Conservation (phyloP, 2,329 filamentous ascomycete species). For the Claviceps paspali region DNA sequence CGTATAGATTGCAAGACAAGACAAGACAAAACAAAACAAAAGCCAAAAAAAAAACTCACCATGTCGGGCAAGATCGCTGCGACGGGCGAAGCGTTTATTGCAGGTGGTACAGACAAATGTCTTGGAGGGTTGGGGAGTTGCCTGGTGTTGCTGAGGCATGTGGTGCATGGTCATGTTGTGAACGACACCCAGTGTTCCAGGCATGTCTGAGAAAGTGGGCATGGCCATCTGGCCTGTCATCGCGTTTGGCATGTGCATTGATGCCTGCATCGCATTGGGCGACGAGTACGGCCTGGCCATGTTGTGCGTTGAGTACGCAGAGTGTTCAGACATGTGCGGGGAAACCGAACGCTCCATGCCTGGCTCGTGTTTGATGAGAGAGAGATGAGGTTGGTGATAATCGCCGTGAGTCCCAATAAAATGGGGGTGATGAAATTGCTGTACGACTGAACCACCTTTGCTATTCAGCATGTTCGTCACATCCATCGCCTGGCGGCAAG, state of each 20-base stretch:
- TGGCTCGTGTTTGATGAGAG: constrained; percentile 21
- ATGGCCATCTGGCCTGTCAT: constrained; percentile 28
- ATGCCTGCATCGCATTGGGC: constrained; percentile 34
- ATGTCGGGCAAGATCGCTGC: constrained; percentile 88
- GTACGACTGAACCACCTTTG: constrained; percentile 22
- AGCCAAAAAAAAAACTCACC: constrained; percentile 40
- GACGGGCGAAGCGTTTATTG: constrained; percentile 77
- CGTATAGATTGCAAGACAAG: too few species aligned
- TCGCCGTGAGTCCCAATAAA: constrained; percentile 18
- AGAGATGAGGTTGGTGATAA: constrained; percentile 16
- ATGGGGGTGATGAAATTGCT: constrained; percentile 13
- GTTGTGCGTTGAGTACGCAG: constrained; percentile 36
- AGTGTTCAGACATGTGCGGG: constrained; percentile 44
- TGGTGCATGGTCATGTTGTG: constrained; percentile 25
- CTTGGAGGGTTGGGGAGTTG: constrained; percentile 32
- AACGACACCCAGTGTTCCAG: constrained; percentile 18
- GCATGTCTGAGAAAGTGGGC: constrained; percentile 22
- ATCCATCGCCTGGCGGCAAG: constrained; percentile 34
- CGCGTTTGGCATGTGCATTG: constrained; percentile 30
- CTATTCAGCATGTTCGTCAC: constrained; percentile 38
- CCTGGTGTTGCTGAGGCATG: constrained; percentile 19
- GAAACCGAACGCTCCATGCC: constrained; percentile 39
- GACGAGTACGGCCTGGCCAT: constrained; percentile 37
- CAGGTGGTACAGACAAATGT: constrained; percentile 84
- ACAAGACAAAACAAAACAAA: too few species aligned